A percentile compares a stretch with the other conserved stretches of the same genome.
Conservation (phyloP, 768 basidiomycete genomes). For the Clitopilus hobsonii region DNA sequence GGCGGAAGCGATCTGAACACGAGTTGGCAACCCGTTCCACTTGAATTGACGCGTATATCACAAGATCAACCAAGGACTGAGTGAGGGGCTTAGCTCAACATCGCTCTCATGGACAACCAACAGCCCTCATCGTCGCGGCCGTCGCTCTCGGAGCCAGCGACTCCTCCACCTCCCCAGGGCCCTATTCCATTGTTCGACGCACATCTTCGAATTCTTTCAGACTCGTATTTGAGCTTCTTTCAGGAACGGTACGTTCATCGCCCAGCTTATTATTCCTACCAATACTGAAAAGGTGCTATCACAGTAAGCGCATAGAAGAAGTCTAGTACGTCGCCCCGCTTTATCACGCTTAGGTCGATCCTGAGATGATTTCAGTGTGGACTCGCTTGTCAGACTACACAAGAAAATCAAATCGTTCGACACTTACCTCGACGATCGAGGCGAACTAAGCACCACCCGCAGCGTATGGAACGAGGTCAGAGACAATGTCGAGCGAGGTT, state of each 20-base stretch:
- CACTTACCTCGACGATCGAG: conserved; percentile 65
- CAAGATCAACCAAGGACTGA: not conserved
- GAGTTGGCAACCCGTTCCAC: not conserved
- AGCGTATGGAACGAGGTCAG: conserved; percentile 80
- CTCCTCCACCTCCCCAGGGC: conserved; percentile 32
- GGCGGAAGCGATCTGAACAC: not conserved
- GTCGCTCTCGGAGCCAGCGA: conserved; percentile 30
- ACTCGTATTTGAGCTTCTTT: conserved; percentile 82
- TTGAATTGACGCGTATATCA: not conserved
- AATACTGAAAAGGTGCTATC: conserved; percentile 13
- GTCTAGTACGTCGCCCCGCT: conserved; percentile 52
- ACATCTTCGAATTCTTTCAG: conserved; percentile 62
- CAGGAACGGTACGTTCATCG: conserved; percentile 62
- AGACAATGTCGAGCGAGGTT: conserved; percentile 82
- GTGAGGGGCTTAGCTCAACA: conserved; percentile 7
- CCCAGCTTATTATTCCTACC: conserved; percentile 10
- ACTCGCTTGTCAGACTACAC: conserved; percentile 70
- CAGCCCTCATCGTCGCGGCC: conserved; percentile 31
- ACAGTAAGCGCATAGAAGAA: conserved; percentile 81
- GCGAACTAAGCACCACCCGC: conserved; percentile 58
- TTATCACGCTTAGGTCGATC: not conserved
- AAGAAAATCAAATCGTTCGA: conserved; percentile 69
- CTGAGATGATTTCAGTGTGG: conserved; percentile 44
- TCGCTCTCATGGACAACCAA: conserved; percentile 23
- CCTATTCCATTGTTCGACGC: conserved; percentile 69